Conservation (phyloP, 495 filamentous ascomycete species). For the Mytilinidion resinicola region DNA sequence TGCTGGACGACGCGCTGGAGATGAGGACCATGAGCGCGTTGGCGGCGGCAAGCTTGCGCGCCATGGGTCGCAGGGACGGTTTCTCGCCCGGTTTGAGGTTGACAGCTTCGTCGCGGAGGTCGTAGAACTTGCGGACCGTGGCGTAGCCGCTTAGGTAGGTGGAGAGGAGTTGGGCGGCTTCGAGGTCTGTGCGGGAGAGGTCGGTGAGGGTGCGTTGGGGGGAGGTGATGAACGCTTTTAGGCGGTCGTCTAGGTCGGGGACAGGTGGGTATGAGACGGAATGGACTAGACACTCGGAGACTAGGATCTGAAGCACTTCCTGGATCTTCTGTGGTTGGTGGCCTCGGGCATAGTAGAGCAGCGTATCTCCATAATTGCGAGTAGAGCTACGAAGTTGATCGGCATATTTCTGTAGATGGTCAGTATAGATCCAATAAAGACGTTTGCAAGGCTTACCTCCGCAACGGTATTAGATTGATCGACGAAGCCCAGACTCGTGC, state of each 20-base stretch:
- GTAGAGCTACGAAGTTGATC: slow-evolving; percentile 59
- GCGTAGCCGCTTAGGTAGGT: slow-evolving; percentile 86
- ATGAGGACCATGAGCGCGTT: slow-evolving; percentile 71
- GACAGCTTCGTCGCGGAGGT: slow-evolving; percentile 65
- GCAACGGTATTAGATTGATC: slow-evolving; percentile 65
- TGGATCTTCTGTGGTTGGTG: slow-evolving; percentile 67
- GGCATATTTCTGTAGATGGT: slow-evolving; percentile 59
- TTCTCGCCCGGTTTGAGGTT: slow-evolving; percentile 5
- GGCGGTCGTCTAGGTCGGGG: slow-evolving; percentile 59
- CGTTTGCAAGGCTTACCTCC: slow-evolving; percentile 53
- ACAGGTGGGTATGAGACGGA: slow-evolving; percentile 69
- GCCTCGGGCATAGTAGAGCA: slow-evolving; percentile 80
- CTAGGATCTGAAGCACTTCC: slow-evolving; percentile 75
- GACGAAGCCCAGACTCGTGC: slow-evolving; percentile 62
- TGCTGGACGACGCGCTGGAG: slow-evolving; percentile 75
- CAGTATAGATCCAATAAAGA: background rate
- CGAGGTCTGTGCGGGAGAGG: slow-evolving; percentile 59
- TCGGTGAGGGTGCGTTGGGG: slow-evolving; percentile 59
- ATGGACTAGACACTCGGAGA: slow-evolving; percentile 75
- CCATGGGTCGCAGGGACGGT: slow-evolving; percentile 29
- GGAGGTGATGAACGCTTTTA: slow-evolving; percentile 57
- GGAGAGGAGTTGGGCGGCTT: slow-evolving; percentile 72
- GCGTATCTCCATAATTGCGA: slow-evolving; percentile 68
- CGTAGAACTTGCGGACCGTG: slow-evolving; percentile 79
- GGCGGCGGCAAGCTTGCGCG: slow-evolving; percentile 60